Base-by-base conservation (phyloP, 23 red algal genomes). In the Gracilaria vermiculophylla region DNA sequence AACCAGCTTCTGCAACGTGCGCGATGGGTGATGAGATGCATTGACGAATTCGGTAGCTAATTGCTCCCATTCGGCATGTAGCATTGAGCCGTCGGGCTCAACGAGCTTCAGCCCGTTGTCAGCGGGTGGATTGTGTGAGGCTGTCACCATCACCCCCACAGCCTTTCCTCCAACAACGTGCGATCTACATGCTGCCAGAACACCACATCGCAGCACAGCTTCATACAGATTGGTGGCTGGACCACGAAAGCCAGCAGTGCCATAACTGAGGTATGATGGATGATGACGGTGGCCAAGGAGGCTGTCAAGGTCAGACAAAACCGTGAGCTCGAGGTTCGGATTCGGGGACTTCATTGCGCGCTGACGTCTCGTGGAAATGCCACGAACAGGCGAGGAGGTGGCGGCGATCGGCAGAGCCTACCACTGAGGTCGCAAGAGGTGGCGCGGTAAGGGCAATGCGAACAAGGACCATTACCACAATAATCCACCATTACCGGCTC, bases 31-130 rank as follows among this genome's bases (percentile, higher is more conserved):
- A 81, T 80, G 40, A 0, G 66, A 81, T 21, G 85, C 84, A 71
- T 95, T 95, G 52, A 95, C 70, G 40, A 95, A 80, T 35, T 52
- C 53, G 3, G 77, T 81, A 1, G 94, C 94, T 44, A 85, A 27
- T 29, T 23, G 44, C 65, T 95, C 94, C 94, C 94, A 95, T 16
- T 77, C 82, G 21, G 57, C 36, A 65, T 85, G 14, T 31, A 95
- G 49, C 94, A 95, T 95, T 5, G 71, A 60, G 51, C 94, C 94
- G 36, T 95, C 82, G 1, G 85, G 85, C 32, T 96, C 94, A 62
- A 96, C 89, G 7, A 99, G 54, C 89, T 99, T 99, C 16, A 95
- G 28, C 3, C 97, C 97, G 78, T 99, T 99, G 48, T 99, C 97
- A 25, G 12, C 27, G 4, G 76, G 50, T 24, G 97, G 97, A 57